Evolutionary conservation across 441 rosid genomes (phyloP), one percentile per base, ranked within the genome.

Genomic region (Brassica balearica): DNA sequence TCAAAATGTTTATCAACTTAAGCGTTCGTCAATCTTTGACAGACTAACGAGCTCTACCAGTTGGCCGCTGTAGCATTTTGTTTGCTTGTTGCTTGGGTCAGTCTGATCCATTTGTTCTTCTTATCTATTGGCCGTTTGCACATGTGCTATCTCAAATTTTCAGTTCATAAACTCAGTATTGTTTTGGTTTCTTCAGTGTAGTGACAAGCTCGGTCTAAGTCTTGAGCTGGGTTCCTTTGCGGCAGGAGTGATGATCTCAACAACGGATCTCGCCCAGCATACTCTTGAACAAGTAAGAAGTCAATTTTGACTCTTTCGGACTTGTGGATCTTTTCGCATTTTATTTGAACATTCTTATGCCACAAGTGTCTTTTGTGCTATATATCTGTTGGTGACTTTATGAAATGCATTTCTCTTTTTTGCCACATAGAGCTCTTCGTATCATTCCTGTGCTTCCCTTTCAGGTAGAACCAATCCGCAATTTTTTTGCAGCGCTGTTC

Each of bases 151-250:
- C 74, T 66, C 62, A 53, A 17, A 15, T 17, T 12, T 17, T 72
- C 3, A 74, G 12, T 51, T 27, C 20, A 80, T 77, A 46, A 73
- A 41, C 68, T 61, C 62, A 81, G 56, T 60, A 48, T 69, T 25
- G 48, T 71, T 80, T 58, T 87, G 75, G 65, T 75, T 67, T 66
- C 82, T 90, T 80, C 99, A 95, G 99, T 93, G 94, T 90, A 90
- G 99, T 73, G 98, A 95, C 82, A 93, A 95, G 88, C 84, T 95
- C 81, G 99, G 99, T 74, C 82, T 95, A 72, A 92, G 99, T 84
- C 96, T 95, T 82, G 99, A 95, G 89, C 83, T 95, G 82, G 99
- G 99, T 63, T 95, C 99, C 56, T 95, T 95, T 73, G 99, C 98
- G 80, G 97, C 98, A 58, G 98, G 98, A 64, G 96, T 95, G 86